Base-by-base conservation (phyloP, 176 grass and related monocot genomes). In the Eragrostis curvula region DNA sequence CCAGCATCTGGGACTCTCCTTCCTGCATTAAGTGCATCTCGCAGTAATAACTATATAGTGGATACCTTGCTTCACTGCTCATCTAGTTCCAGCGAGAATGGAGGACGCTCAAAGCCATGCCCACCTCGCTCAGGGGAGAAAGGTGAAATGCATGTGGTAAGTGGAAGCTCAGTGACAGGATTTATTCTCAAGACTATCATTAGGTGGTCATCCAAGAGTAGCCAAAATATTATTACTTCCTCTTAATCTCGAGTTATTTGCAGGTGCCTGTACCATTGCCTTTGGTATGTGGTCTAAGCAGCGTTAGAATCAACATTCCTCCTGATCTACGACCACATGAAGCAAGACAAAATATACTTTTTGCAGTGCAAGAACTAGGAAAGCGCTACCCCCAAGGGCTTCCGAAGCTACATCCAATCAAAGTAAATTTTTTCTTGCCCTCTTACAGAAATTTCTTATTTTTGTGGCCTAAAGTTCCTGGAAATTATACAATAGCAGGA, bases 141-240 rank as follows among this genome's bases (percentile, higher is more conserved):
- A 87, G 93, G 96, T 7, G 96, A 99, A 86, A 96, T 99, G 96
- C 93, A 94, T 71, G 93, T 99, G 96, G 96, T 99, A 62, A 90
- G 95, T 94, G 89, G n/a, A 90, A 88, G 78, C 71, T 87, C 17
- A 73, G 27, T 74, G 58, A 29, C 20, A 70, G 28, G 76, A 2
- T 69, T 86, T 77, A 68, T 87, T 79, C 15, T 65, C 70, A 66
- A 70, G n/a, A 23, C 58, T 70, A 68, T 83, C 9, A 42, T 70
- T 70, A 69, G 42, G 61, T 77, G 49, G 32, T 75, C 44, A 79
- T 77, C 65, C 65, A 72, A 44, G 1, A 30, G 43, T 72, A 48
- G 9, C 15, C 12, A 50, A 58, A 59, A 56, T 68, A 21, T 65
- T 83, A 76, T 65, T 83, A 76, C 1, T 69, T 70, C 49, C 30